Conservation (phyloP, 2,329 filamentous ascomycete species). For the Diplodia mutila region DNA sequence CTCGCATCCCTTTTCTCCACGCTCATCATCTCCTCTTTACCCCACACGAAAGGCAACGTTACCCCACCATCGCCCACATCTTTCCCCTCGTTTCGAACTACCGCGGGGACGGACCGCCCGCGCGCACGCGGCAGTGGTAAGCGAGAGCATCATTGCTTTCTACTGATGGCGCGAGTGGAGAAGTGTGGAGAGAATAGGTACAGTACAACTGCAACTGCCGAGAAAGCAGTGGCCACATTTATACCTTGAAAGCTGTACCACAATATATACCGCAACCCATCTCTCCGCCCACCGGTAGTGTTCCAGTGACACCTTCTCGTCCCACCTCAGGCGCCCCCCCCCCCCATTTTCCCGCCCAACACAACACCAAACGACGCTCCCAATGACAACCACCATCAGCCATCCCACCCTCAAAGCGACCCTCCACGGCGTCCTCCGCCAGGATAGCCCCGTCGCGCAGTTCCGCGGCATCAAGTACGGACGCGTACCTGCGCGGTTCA, state of each 20-base stretch:
- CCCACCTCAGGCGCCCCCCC: no score
- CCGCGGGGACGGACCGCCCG: neutral
- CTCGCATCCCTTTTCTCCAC: neutral
- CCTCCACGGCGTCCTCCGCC: conserved; percentile 24
- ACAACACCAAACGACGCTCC: neutral
- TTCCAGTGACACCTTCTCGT: neutral
- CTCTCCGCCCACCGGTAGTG: neutral
- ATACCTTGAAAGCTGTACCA: neutral
- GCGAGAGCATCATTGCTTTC: neutral
- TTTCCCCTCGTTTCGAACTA: neutral
- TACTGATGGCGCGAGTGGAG: neutral
- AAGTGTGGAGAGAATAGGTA: neutral
- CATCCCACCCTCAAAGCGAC: conserved; percentile 28
- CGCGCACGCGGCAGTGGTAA: neutral
- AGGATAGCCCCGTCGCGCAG: conserved; percentile 23
- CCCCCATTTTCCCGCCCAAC: neutral
- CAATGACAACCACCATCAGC: neutral
- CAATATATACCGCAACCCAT: neutral
- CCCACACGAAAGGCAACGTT: conserved; percentile 10
- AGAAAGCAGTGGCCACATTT: neutral
- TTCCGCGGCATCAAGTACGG: conserved; percentile 31
- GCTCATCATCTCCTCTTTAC: neutral
- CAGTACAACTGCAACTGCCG: neutral
- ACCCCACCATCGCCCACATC: conserved; percentile 3
- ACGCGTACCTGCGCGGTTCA: conserved; percentile 28